phyloP scores from a whole-genome alignment of 2,329 filamentous ascomycete species.

The Lecanosticta acicola region DNA sequence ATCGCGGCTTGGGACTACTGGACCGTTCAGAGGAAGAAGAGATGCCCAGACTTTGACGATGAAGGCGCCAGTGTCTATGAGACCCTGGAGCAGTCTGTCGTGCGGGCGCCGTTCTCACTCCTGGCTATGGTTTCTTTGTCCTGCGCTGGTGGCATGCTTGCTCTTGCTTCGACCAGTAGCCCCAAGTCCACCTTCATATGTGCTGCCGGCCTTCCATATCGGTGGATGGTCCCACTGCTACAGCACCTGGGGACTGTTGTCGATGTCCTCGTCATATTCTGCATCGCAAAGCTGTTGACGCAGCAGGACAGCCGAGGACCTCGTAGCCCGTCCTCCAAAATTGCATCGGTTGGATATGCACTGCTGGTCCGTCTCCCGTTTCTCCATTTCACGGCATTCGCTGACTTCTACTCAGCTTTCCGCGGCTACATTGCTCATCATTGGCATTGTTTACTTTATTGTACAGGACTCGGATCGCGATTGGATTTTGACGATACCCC shows the following conservation, averaged over 20 bases:
- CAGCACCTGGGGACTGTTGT: constrained; percentile 36
- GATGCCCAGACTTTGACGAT: constrained; percentile 16
- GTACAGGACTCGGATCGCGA: constrained; percentile 35
- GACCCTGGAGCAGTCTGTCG: constrained; percentile 28
- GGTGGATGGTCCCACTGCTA: constrained; percentile 33
- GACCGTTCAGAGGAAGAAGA: constrained; percentile 15
- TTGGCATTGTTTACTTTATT: constrained; percentile 33
- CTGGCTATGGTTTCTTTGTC: constrained; percentile 37
- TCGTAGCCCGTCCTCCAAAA: constrained; percentile 12
- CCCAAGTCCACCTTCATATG: constrained; percentile 48
- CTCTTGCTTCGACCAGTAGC: constrained; percentile 32
- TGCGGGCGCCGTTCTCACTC: constrained; percentile 35
- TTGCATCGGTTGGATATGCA: constrained; percentile 25
- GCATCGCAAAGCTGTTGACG: constrained; percentile 21
- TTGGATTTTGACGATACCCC: constrained; percentile 36
- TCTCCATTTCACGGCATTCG: neutral
- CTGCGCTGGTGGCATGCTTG: constrained; percentile 36
- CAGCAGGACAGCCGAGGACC: constrained; percentile 14
- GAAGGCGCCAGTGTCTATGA: constrained; percentile 28
- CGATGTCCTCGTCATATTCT: constrained; percentile 40
- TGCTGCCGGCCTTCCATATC: constrained; percentile 35
- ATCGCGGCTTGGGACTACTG: constrained; percentile 28
- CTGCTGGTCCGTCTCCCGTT: constrained; percentile 15
- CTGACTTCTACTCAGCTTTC: constrained; percentile 22
- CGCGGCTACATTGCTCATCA: constrained; percentile 34